These are phyloP conservation scores for Sanguinoderma infundibulare DNA, from an alignment of 1,284 basidiomycete genomes.

Conservation along the genomic window DNA sequence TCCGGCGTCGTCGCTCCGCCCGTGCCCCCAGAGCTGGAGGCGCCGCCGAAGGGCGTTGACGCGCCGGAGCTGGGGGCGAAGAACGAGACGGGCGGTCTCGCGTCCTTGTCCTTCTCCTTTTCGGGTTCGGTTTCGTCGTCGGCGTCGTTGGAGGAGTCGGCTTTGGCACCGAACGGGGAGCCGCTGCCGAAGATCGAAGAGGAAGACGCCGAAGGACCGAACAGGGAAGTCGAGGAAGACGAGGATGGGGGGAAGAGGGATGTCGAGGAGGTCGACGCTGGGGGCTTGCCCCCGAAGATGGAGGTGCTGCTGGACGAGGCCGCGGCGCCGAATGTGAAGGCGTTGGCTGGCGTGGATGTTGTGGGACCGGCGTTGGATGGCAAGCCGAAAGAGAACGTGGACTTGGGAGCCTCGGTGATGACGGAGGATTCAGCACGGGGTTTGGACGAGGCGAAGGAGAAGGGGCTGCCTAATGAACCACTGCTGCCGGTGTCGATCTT, in stretches of 20 bases:
- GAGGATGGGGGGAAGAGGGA: slow-evolving; percentile 16
- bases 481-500: slow-evolving; percentile 16
- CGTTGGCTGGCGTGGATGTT: background rate
- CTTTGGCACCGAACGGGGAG: slow-evolving; percentile 11
- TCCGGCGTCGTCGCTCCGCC: slow-evolving; percentile 22
- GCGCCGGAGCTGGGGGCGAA: slow-evolving; percentile 14
- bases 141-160: background rate
- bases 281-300: slow-evolving; percentile 4
- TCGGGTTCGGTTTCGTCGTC: slow-evolving; percentile 16
- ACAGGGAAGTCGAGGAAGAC: slow-evolving; percentile 7
- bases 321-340: slow-evolving; percentile 18
- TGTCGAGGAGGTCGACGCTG: background rate
- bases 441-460: slow-evolving; percentile 21
- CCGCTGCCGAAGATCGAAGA: slow-evolving; percentile 16
- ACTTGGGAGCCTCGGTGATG: slow-evolving; percentile 18
- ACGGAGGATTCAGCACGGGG: slow-evolving; percentile 3
- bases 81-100: slow-evolving; percentile 8
- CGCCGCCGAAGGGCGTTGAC: slow-evolving; percentile 17
- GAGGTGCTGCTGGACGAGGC: slow-evolving; percentile 1
- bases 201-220: slow-evolving; percentile 19
- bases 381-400: slow-evolving; percentile 24
- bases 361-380: slow-evolving; percentile 11
- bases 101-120: background rate
- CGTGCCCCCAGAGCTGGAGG: background rate
- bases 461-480: slow-evolving; percentile 17